Percentiles rank a stretch among this genome's conserved stretches.
Conservation (phyloP, 768 basidiomycete genomes). For the Auricularia heimuer region DNA sequence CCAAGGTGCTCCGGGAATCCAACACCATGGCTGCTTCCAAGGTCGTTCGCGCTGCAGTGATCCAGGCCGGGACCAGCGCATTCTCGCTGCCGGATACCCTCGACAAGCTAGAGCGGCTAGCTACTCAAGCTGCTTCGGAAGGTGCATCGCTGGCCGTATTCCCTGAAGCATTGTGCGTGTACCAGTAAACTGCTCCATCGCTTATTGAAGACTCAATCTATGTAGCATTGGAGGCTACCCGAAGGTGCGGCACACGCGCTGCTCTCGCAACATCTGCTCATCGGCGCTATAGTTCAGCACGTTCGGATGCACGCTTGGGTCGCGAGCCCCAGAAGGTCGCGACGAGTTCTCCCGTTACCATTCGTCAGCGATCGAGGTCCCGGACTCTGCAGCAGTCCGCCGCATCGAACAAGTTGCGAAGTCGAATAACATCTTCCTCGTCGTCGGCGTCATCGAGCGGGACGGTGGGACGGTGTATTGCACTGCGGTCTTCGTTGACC, state of each 20-base stretch:
- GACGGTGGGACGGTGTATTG: slow-evolving; percentile 55
- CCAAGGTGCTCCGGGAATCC: no score
- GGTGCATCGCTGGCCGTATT: slow-evolving; percentile 41
- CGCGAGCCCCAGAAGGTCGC: slow-evolving; percentile 38
- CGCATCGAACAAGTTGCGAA: slow-evolving; percentile 40
- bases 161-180: slow-evolving; percentile 44
- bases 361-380: slow-evolving; percentile 45
- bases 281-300: slow-evolving; percentile 11
- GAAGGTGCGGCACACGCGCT: not conserved
- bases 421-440: slow-evolving; percentile 42
- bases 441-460: slow-evolving; percentile 51
- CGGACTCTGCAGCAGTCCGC: slow-evolving; percentile 35
- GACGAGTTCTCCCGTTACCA: slow-evolving; percentile 50
- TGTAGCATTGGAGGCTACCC: slow-evolving; percentile 15
- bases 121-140: slow-evolving; percentile 37
- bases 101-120: slow-evolving; percentile 37
- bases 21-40: not conserved
- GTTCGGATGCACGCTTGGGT: slow-evolving; percentile 43
- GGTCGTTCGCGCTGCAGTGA: slow-evolving; percentile 38
- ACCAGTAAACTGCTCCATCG: not conserved
- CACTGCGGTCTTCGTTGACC: slow-evolving; percentile 47
- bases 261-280: not conserved
- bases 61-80: slow-evolving; percentile 39
- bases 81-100: slow-evolving; percentile 39
- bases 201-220: not conserved